Conservation (phyloP, 2,329 filamentous ascomycete species). For the Dryadomyces quercus-mongolicae region DNA sequence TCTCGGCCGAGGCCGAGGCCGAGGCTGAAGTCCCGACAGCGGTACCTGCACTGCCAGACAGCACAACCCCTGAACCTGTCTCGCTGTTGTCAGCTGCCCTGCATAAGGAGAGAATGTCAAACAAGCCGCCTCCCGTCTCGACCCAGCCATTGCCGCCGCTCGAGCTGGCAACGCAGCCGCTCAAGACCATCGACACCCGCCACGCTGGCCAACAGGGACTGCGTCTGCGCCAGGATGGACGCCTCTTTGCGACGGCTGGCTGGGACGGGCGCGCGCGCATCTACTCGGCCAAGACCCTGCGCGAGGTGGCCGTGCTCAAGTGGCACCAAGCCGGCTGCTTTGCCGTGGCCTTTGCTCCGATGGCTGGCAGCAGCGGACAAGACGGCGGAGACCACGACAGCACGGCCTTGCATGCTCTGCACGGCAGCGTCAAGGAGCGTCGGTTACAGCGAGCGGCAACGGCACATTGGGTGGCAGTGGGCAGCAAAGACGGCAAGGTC, state of each 20-base stretch:
- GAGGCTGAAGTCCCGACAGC: neutral
- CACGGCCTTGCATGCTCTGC: conserved; percentile 9
- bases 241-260: conserved; percentile 77
- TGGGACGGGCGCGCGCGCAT: conserved; percentile 80
- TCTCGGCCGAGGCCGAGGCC: too few species aligned
- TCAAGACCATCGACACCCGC: conserved; percentile 61
- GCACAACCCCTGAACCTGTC: neutral
- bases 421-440: conserved; percentile 47
- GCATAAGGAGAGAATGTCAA: conserved; percentile 3
- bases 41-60: neutral
- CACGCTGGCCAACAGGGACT: conserved; percentile 85
- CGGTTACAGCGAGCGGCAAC: conserved; percentile 51
- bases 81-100: conserved; percentile 21
- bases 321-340: conserved; percentile 91
- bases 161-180: conserved; percentile 27
- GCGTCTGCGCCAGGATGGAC: conserved; percentile 63
- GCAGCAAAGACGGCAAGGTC: conserved; percentile 89
- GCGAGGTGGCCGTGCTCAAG: conserved; percentile 81
- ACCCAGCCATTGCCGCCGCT: conserved; percentile 6
- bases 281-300: conserved; percentile 69
- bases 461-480: conserved; percentile 81
- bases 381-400: neutral
- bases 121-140: too few species aligned
- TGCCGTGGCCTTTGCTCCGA: conserved; percentile 57
- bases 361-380: conserved; percentile 15